These are phyloP conservation scores for Termitomyces sp. DNA, from an alignment of 768 basidiomycete genomes.

Conservation along the genomic window DNA sequence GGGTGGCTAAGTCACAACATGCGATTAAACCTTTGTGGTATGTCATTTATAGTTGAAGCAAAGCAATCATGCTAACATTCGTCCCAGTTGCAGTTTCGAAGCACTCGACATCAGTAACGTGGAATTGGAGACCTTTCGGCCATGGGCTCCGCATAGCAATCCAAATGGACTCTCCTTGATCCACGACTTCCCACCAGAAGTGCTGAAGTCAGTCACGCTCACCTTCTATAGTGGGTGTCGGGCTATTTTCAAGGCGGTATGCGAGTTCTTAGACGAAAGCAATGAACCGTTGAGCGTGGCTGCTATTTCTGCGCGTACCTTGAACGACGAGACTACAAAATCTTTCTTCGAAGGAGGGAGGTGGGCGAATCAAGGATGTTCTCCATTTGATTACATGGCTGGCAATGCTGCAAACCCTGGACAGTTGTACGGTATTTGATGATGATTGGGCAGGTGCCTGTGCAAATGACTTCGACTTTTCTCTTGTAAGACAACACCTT, in stretches of 20 bases:
- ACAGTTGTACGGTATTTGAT: constrained; percentile 7
- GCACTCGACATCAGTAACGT: neutral
- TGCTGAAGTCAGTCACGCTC: constrained; percentile 4
- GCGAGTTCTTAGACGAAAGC: constrained; percentile 9
- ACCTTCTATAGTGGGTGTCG: constrained; percentile 23
- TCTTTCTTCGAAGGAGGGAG: constrained; percentile 20
- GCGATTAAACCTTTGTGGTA: constrained; percentile 1
- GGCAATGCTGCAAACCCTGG: constrained; percentile 13
- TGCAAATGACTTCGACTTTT: constrained; percentile 24
- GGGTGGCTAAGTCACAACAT: constrained; percentile 17
- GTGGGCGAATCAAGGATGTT: constrained; percentile 20
- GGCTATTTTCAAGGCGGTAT: constrained; percentile 14
- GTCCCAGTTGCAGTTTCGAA: neutral
- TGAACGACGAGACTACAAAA: neutral
- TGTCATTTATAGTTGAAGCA: neutral
- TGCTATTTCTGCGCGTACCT: neutral
- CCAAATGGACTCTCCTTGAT: neutral
- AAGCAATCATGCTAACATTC: neutral
- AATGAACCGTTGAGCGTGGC: neutral
- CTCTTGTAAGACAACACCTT: constrained; percentile 19
- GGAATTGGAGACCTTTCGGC: neutral
- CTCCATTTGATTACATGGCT: constrained; percentile 21
- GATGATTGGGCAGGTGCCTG: constrained; percentile 1
- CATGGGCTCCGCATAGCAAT: neutral
- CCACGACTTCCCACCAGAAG: neutral